phyloP scores from a whole-genome alignment of 345 rosid genomes.

The Anastatica hierochuntica region DNA sequence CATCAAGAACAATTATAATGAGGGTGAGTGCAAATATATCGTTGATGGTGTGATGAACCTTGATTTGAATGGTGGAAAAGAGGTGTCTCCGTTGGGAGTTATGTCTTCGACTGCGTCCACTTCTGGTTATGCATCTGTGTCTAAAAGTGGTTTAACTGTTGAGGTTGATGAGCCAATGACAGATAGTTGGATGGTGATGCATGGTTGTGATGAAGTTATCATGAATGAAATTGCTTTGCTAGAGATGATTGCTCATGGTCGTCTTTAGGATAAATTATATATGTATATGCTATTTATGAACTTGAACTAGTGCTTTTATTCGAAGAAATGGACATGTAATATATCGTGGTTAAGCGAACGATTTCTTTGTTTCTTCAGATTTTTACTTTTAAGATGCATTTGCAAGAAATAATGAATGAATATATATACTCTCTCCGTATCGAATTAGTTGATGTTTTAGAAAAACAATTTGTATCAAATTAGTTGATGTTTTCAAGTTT shows the following conservation, averaged over 20 bases:
- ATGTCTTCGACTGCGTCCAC: neutral
- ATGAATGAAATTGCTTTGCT: constrained; percentile 25
- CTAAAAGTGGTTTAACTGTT: constrained; percentile 1
- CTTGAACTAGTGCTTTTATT: too few relatives aligned
- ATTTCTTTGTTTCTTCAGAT: too few relatives aligned
- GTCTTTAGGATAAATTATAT: too few relatives aligned
- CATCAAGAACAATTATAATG: neutral
- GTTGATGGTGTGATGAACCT: constrained; percentile 17
- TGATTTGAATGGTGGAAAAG: neutral
- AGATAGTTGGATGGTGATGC: constrained; percentile 28
- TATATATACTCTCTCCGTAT: too few relatives aligned
- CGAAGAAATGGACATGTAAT: too few relatives aligned
- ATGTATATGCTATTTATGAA: too few relatives aligned
- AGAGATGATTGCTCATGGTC: constrained; percentile 18
- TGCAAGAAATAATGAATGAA: too few relatives aligned
- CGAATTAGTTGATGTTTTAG: too few relatives aligned
- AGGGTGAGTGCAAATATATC: neutral
- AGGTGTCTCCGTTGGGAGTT: neutral
- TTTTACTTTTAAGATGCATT: too few relatives aligned
- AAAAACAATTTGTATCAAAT: too few relatives aligned
- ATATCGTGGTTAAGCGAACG: too few relatives aligned
- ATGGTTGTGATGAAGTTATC: constrained; percentile 26
- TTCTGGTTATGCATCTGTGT: neutral
- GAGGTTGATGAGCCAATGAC: constrained; percentile 20
- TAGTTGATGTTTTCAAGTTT: too few relatives aligned